Evolutionary conservation across 257 asterid species (phyloP), one percentile per base, ranked within the genome.

Genomic region (Galeopsis tetrahit): DNA sequence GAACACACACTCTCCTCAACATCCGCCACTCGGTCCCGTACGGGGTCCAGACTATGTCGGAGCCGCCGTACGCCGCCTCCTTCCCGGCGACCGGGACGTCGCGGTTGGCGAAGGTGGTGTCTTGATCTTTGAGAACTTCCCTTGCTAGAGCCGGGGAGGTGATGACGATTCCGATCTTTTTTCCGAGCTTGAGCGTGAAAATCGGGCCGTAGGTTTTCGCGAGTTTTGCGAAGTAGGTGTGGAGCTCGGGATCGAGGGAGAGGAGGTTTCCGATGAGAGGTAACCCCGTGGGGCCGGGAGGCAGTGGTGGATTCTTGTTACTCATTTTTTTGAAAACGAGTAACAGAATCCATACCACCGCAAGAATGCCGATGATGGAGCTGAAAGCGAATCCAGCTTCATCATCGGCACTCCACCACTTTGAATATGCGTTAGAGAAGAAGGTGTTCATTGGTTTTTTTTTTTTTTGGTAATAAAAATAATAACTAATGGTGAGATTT

Each of bases 1-100:
- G 83, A 0, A 86, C 93, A 34, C 90, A 85, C 0, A 91, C 81
- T 43, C 78, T 87, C 71, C 97, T 72, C 74, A 91, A 57, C 95
- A 89, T 86, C 64, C 93, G 79, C 97, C 96, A 91, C 35, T 87
- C 88, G 0, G 95, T 81, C 1, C 97, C 97, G 59, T 89, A 85
- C 1, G 93, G 91, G 3, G 60, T 85, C 93, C 95, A 91, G 1
- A 74, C 90, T 3, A 91, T 89, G 76, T 91, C 91, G 0, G 6
- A 4, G 40, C 96, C 96, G 11, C 97, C 97, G 60, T 89, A 91
- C 0, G 90, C 8, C 0, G 88, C 86, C 66, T 81, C 91, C 13
- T 32, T 64, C 5, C 79, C 96, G 0, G 91, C 96, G 52, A 73
- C 89, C 3, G 96, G 95, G 10, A 85, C 82, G 49, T 89, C 97